Conservation (phyloP, 345 rosid genomes). For the Cardamine resedifolia region DNA sequence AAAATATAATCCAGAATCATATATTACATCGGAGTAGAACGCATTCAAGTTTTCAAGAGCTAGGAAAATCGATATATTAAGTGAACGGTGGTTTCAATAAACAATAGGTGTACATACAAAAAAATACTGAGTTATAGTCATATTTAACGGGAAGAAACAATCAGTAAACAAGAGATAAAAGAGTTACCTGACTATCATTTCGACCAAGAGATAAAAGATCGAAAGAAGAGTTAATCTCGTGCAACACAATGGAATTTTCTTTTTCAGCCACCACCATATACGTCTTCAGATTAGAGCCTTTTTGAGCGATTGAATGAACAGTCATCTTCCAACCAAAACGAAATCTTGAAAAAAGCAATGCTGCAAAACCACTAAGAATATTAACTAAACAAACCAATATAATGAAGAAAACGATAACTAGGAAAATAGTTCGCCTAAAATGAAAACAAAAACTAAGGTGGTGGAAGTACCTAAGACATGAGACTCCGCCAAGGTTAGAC, state of each 20-base stretch:
- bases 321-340: constrained; percentile 84
- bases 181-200: constrained; percentile 58
- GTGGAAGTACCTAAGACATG: constrained; percentile 72
- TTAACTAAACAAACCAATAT: constrained; percentile 12
- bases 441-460: not conserved
- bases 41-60: not conserved
- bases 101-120: not conserved
- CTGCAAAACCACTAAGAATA: constrained; percentile 42
- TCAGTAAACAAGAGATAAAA: not conserved
- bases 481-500: constrained; percentile 85
- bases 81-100: not conserved
- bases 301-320: constrained; percentile 59
- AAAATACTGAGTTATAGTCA: not conserved
- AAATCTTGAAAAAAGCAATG: constrained; percentile 74
- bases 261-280: constrained; percentile 82
- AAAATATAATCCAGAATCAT: constrained; percentile 24
- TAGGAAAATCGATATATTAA: not conserved
- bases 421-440: not conserved
- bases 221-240: constrained; percentile 50
- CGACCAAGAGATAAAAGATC: constrained; percentile 45
- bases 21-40: not conserved
- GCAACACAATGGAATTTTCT: constrained; percentile 47
- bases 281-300: constrained; percentile 58
- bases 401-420: not conserved
- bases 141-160: not conserved